Evolutionary conservation across 306 rosid genomes (phyloP).

Genomic region (Pyrus communis): DNA sequence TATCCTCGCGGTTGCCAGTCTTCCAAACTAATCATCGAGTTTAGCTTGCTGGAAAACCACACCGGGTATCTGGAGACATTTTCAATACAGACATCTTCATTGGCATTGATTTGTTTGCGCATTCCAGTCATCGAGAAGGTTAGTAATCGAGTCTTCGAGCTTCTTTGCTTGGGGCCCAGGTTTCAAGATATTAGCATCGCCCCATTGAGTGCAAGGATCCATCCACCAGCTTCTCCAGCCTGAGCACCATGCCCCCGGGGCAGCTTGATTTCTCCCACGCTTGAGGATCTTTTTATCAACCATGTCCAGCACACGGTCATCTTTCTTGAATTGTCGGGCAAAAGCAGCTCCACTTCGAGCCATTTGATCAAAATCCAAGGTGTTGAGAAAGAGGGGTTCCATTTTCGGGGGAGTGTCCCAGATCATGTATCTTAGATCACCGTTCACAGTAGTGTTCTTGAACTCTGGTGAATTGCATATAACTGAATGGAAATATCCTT

Average conservation of each 20-base stretch:
- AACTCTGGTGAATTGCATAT: conserved; percentile 79
- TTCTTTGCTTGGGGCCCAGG: conserved; percentile 74
- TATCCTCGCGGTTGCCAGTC: conserved; percentile 20
- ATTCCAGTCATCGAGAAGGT: conserved; percentile 67
- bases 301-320: conserved; percentile 65
- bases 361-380: conserved; percentile 60
- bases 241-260: conserved; percentile 81
- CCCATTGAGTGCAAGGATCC: conserved; percentile 88
- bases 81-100: conserved; percentile 25
- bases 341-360: conserved; percentile 79
- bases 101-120: conserved; percentile 60
- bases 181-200: conserved; percentile 59
- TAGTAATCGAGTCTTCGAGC: conserved; percentile 55
- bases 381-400: conserved; percentile 79
- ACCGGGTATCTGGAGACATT: conserved; percentile 25
- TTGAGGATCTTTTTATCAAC: conserved; percentile 64
- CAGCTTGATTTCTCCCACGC: conserved; percentile 42
- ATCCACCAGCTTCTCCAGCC: conserved; percentile 69
- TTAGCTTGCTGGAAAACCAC: conserved; percentile 14
- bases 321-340: conserved; percentile 59
- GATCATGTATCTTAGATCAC: conserved; percentile 70
- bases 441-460: conserved; percentile 77
- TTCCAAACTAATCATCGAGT: conserved; percentile 10
- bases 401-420: conserved; percentile 90
- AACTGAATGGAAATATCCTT: conserved; percentile 90